Percentiles rank a stretch among this genome's conserved stretches.
These are phyloP conservation scores for Butyriboletus loyo DNA, from an alignment of 768 basidiomycete genomes.

Conservation along the genomic window DNA sequence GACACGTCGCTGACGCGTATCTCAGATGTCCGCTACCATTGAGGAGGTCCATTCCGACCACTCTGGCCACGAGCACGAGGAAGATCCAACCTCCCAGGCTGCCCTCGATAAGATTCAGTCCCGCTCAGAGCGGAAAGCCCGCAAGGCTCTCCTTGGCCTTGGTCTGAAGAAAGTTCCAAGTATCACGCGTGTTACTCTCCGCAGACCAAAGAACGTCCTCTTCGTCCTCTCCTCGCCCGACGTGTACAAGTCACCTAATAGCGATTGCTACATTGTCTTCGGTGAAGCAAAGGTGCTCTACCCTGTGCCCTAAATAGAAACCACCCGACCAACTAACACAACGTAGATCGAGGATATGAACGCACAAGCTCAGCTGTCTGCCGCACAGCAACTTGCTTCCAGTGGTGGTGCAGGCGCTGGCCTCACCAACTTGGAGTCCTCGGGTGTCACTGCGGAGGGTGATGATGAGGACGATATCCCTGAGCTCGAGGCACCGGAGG, in stretches of 20 bases:
- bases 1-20: slow-evolving; percentile 24
- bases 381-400: slow-evolving; percentile 74
- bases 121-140: slow-evolving; percentile 90
- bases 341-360: slow-evolving; percentile 84
- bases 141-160: slow-evolving; percentile 87
- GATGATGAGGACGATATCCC: slow-evolving; percentile 80
- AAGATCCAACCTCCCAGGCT: slow-evolving; percentile 81
- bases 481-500: slow-evolving; percentile 77
- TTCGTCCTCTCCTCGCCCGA: slow-evolving; percentile 93
- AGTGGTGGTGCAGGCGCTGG: slow-evolving; percentile 44
- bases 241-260: slow-evolving; percentile 96
- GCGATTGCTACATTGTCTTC: slow-evolving; percentile 98
- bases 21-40: slow-evolving; percentile 69
- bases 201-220: slow-evolving; percentile 94
- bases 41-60: slow-evolving; percentile 84
- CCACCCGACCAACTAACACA: background rate
- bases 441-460: slow-evolving; percentile 46
- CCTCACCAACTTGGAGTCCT: slow-evolving; percentile 47
- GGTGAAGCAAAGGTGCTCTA: slow-evolving; percentile 84
- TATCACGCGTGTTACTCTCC: slow-evolving; percentile 93
- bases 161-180: slow-evolving; percentile 90
- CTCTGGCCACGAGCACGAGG: slow-evolving; percentile 70
- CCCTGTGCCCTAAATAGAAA: slow-evolving; percentile 7
- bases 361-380: slow-evolving; percentile 68
- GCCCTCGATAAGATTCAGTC: slow-evolving; percentile 93